Conservation (phyloP, 768 basidiomycete genomes). For the Pleurotus ostreatus region DNA sequence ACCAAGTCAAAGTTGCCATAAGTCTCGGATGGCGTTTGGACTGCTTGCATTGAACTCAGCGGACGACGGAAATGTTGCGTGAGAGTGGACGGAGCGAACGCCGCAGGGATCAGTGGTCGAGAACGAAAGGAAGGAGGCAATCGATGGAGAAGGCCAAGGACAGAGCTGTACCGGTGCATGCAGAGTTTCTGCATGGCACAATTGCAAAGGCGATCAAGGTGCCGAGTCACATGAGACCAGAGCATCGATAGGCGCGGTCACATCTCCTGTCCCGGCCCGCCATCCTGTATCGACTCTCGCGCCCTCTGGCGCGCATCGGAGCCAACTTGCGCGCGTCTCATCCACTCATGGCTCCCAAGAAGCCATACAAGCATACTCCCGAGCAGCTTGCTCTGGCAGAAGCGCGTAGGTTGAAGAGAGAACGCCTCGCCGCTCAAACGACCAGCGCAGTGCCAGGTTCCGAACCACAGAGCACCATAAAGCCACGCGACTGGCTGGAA, state of each 20-base stretch:
- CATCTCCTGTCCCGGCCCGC: not conserved
- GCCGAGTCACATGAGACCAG: not conserved
- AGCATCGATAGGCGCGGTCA: not conserved
- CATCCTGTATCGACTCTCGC: not conserved
- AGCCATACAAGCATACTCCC: slow-evolving; percentile 31
- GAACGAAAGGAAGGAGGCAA: slow-evolving; percentile 3
- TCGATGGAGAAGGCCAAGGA: slow-evolving; percentile 5
- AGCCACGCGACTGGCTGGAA: slow-evolving; percentile 38
- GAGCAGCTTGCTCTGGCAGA: slow-evolving; percentile 56
- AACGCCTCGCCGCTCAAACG: slow-evolving; percentile 16
- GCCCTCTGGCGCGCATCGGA: not conserved
- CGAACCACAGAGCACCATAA: slow-evolving; percentile 18
- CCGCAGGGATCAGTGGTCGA: not conserved
- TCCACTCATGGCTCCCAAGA: not conserved
- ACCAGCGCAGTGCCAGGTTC: slow-evolving; percentile 11
- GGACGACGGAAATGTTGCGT: not conserved
- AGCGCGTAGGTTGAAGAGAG: slow-evolving; percentile 45
- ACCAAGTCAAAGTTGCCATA: slow-evolving; percentile 85
- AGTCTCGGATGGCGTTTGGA: slow-evolving; percentile 29
- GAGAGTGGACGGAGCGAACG: not conserved
- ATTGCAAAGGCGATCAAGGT: not conserved
- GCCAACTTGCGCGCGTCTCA: not conserved
- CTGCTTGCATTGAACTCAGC: slow-evolving; percentile 18
- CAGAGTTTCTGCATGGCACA: slow-evolving; percentile 1
- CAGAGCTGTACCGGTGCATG: slow-evolving; percentile 4